These are phyloP conservation scores for Coniella lustricola DNA, from an alignment of 2,329 filamentous ascomycete genomes.

Conservation along the genomic window DNA sequence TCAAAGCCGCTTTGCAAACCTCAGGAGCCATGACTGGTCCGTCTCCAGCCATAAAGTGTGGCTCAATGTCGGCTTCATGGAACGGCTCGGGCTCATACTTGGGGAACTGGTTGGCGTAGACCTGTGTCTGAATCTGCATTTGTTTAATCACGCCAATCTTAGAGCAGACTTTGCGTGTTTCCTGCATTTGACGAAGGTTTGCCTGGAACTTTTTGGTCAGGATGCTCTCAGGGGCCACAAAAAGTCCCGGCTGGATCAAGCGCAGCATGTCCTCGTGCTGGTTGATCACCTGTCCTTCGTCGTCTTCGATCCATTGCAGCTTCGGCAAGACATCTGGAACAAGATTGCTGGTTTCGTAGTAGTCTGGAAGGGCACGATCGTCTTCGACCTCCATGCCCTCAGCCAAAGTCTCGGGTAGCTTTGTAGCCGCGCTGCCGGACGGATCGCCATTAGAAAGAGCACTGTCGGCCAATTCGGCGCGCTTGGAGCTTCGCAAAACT, in stretches of 20 bases:
- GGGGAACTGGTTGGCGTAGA: slow-evolving; percentile 96
- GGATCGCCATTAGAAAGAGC: slow-evolving; percentile 33
- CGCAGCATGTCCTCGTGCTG: slow-evolving; percentile 78
- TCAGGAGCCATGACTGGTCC: slow-evolving; percentile 81
- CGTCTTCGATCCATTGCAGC: slow-evolving; percentile 82
- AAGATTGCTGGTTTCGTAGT: slow-evolving; percentile 81
- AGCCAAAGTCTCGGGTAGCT: slow-evolving; percentile 61
- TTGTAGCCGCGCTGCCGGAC: slow-evolving; percentile 39
- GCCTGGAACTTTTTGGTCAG: slow-evolving; percentile 75
- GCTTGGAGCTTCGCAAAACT: slow-evolving; percentile 73
- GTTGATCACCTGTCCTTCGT: slow-evolving; percentile 82
- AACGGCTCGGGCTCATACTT: slow-evolving; percentile 92
- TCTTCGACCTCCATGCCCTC: slow-evolving; percentile 91
- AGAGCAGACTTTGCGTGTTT: slow-evolving; percentile 89
- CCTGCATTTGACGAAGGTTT: slow-evolving; percentile 93
- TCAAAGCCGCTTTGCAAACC: slow-evolving; percentile 75
- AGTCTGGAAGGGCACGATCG: slow-evolving; percentile 81
- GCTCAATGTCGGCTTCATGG: slow-evolving; percentile 74
- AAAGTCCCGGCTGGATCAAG: slow-evolving; percentile 67
- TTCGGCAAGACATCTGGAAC: slow-evolving; percentile 77
- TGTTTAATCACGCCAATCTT: slow-evolving; percentile 98
- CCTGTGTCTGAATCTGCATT: slow-evolving; percentile 97
- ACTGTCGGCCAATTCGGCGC: slow-evolving; percentile 48
- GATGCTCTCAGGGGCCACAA: slow-evolving; percentile 65
- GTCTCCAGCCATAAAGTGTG: slow-evolving; percentile 84